A percentile compares a stretch with the other conserved stretches of the same genome.
Conservation (phyloP, 345 rosid species). For the Kandelia obovata region DNA sequence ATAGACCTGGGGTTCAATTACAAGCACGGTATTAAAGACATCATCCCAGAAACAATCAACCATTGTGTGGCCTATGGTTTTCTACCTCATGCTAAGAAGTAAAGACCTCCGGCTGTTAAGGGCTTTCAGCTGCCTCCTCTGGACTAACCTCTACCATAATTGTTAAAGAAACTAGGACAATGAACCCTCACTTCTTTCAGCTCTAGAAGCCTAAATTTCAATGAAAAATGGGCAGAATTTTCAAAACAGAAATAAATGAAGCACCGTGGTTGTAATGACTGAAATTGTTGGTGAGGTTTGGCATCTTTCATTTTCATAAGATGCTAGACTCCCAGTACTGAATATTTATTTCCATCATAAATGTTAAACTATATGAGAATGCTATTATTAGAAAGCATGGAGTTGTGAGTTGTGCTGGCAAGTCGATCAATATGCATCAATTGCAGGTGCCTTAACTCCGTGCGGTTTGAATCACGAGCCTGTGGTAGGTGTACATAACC, state of each 20-base stretch:
- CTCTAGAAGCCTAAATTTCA: background rate
- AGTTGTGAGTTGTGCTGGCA: background rate
- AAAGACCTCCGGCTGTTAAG: background rate
- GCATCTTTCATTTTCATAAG: constrained; percentile 14
- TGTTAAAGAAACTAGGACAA: background rate
- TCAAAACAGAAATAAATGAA: constrained; percentile 23
- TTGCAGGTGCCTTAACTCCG: constrained; percentile 2
- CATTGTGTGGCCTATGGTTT: constrained; percentile 39
- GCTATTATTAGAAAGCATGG: background rate
- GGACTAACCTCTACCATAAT: background rate
- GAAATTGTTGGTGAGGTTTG: constrained; percentile 1
- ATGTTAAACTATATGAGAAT: constrained; percentile 6
- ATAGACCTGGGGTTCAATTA: constrained; percentile 58
- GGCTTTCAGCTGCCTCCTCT: constrained; percentile 1
- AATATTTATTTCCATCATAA: constrained; percentile 11
- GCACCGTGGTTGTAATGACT: constrained; percentile 3
- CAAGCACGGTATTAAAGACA: constrained; percentile 51
- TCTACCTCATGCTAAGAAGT: constrained; percentile 25
- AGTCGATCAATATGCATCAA: background rate
- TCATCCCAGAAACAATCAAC: constrained; percentile 44
- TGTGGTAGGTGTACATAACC: background rate
- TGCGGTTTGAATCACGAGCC: background rate
- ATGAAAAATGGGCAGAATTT: background rate
- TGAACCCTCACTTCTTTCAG: background rate
- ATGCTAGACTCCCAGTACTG: background rate